Percentiles rank a stretch among this genome's conserved stretches.
phyloP scores from a whole-genome alignment of 805 yeast species.

The Jamesozyma piceae region DNA sequence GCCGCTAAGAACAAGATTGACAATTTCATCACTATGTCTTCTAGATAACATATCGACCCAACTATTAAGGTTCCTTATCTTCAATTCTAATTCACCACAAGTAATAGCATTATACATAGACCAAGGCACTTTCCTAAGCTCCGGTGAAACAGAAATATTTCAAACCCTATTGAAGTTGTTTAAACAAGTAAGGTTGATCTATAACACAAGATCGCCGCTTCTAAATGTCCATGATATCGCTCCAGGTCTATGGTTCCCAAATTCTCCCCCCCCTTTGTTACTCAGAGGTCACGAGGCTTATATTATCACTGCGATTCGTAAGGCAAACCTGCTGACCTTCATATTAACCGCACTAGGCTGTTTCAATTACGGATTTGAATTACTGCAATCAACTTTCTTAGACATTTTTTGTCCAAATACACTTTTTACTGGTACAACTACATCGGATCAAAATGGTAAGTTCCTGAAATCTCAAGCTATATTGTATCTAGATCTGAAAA shows the following conservation, averaged over 20 bases:
- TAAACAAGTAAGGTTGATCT: constrained; percentile 65
- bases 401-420: constrained; percentile 75
- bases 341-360: constrained; percentile 79
- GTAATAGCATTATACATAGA: constrained; percentile 58
- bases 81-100: constrained; percentile 41
- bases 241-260: constrained; percentile 61
- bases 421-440: constrained; percentile 18
- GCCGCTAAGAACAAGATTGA: constrained; percentile 48
- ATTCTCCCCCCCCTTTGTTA: constrained; percentile 48
- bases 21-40: constrained; percentile 61
- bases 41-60: constrained; percentile 79
- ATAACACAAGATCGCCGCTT: constrained; percentile 61
- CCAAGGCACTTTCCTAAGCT: constrained; percentile 42
- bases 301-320: constrained; percentile 47
- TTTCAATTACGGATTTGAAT: constrained; percentile 78
- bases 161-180: constrained; percentile 64
- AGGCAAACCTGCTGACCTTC: constrained; percentile 82
- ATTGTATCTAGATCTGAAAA: constrained; percentile 75
- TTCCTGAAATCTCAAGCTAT: constrained; percentile 74
- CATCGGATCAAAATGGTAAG: constrained; percentile 35
- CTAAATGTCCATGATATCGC: constrained; percentile 60
- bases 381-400: constrained; percentile 73
- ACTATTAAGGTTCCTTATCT: constrained; percentile 59
- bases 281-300: constrained; percentile 48
- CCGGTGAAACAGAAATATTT: constrained; percentile 53